A percentile compares a stretch with the other conserved stretches of the same genome.
These are phyloP conservation scores for Verticillium zaregamsianum DNA, from an alignment of 2,329 filamentous ascomycete species.

Conservation along the genomic window DNA sequence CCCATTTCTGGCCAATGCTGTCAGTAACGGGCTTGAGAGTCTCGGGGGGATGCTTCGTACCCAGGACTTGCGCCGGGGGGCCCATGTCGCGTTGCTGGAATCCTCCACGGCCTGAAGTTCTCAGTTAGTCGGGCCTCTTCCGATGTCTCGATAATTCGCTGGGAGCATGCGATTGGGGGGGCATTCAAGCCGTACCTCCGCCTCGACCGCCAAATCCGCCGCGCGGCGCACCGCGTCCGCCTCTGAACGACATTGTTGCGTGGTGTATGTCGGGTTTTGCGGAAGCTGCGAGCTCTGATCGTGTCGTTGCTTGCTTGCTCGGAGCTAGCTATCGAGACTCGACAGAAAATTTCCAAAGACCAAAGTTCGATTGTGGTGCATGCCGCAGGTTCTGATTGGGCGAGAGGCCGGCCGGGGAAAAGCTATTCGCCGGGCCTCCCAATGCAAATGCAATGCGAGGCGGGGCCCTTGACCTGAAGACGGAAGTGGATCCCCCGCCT, in stretches of 20 bases:
- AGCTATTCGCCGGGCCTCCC: neutral
- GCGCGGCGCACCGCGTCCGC: conserved; percentile 14
- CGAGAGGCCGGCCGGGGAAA: neutral
- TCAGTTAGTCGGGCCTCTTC: neutral
- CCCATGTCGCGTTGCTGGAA: conserved; percentile 14
- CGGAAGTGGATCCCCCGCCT: neutral
- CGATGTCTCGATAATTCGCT: no score
- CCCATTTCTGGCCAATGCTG: conserved; percentile 68
- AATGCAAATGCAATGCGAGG: neutral
- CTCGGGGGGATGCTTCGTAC: conserved; percentile 1
- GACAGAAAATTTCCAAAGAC: conserved; percentile 14
- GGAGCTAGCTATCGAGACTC: neutral
- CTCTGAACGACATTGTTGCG: conserved; percentile 12
- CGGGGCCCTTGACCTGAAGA: neutral
- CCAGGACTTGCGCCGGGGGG: conserved; percentile 13
- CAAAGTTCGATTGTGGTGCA: conserved; percentile 9
- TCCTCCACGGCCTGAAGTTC: conserved; percentile 11
- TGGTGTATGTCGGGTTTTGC: neutral
- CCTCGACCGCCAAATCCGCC: conserved; percentile 14
- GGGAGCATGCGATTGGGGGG: neutral
- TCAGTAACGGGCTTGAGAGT: neutral
- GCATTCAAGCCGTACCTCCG: conserved; percentile 2
- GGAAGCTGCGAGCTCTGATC: conserved; percentile 9
- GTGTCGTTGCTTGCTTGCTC: conserved; percentile 1
- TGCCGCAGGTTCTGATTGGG: neutral